Percentiles rank a stretch among this genome's conserved stretches.
Evolutionary conservation across 305 asterid genomes (phyloP).

Genomic region (Lippia alba): DNA sequence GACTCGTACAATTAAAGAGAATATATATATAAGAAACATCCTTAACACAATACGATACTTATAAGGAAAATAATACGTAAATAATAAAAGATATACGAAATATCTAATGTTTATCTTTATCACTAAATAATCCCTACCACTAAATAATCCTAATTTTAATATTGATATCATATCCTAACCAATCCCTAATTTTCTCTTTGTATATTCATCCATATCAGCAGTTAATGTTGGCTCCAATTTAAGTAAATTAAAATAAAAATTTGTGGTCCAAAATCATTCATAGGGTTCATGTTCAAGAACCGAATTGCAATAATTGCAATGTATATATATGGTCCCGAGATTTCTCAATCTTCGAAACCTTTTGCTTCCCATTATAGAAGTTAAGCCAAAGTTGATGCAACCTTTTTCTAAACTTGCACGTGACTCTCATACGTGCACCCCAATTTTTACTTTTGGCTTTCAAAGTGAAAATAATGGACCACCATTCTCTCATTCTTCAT

Average conservation of each 20-base stretch:
- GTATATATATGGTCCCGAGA: slow-evolving; percentile 33
- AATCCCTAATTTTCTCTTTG: no score
- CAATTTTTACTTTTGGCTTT: slow-evolving; percentile 30
- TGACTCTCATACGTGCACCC: slow-evolving; percentile 43
- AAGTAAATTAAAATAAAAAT: background rate
- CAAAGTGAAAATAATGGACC: slow-evolving; percentile 45
- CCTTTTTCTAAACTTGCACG: slow-evolving; percentile 29
- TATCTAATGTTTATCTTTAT: no score
- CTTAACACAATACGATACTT: no score
- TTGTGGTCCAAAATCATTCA: slow-evolving; percentile 31
- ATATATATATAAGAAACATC: no score
- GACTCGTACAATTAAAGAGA: no score
- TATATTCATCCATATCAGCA: no score
- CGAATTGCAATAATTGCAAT: slow-evolving; percentile 15
- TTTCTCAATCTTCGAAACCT: slow-evolving; percentile 29
- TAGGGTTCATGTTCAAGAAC: slow-evolving; percentile 30
- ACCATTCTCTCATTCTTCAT: slow-evolving; percentile 17
- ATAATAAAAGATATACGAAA: no score
- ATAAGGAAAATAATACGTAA: no score
- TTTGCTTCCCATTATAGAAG: slow-evolving; percentile 37
- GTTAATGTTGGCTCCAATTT: background rate
- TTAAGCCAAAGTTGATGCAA: slow-evolving; percentile 35
- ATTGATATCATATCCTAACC: no score
- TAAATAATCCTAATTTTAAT: no score
- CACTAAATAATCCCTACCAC: no score